Evolutionary conservation across 345 rosid genomes (phyloP), one percentile per base, ranked within the genome.

Genomic region (Theobroma cacao): DNA sequence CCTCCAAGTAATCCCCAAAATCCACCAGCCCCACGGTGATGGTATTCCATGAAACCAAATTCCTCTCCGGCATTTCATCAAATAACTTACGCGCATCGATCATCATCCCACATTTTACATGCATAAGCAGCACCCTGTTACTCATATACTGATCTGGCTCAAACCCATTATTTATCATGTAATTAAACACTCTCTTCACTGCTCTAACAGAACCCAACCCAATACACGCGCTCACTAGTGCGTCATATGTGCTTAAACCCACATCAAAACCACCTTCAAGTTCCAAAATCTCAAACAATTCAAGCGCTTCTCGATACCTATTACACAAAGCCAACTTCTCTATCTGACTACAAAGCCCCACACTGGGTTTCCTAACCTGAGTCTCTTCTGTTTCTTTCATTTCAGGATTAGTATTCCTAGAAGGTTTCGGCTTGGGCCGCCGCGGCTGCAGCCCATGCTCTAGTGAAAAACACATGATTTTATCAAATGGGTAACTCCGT

Each of bases 201-300:
- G 84, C 95, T 38, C 89, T 80, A 63, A 88, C 83, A 15, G 95
- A 93, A 82, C 83, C 87, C 82, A 91, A 79, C 66, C 97, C 90
- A 60, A 94, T 86, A 78, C 98, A 94, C 17, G 93, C 95, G 80
- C 84, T 87, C 7, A 94, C 81, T 45, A 94, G 88, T 1, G 95
- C 97, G 83, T 93, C 95, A 62, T 89, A 93, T 0, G 97, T 93
- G 62, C 84, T 89, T 50, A 41, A 45, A 62, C 84, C 88, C 59
- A 93, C 82, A 2, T 84, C 89, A 77, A 80, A 78, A 68, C 82
- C 78, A 61, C 92, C 91, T 60, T 80, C 84, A 28, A 87, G 77
- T 85, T 91, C 98, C 85, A 93, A 78, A 78, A 86, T 70, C 85
- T 93, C 98, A 71, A 95, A 93, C 85, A 93, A 83, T n/a, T 92